Evolutionary conservation across 805 yeast genomes (phyloP), one percentile per base, ranked within the genome.

Genomic region (Schizosaccharomyces octosporus): DNA sequence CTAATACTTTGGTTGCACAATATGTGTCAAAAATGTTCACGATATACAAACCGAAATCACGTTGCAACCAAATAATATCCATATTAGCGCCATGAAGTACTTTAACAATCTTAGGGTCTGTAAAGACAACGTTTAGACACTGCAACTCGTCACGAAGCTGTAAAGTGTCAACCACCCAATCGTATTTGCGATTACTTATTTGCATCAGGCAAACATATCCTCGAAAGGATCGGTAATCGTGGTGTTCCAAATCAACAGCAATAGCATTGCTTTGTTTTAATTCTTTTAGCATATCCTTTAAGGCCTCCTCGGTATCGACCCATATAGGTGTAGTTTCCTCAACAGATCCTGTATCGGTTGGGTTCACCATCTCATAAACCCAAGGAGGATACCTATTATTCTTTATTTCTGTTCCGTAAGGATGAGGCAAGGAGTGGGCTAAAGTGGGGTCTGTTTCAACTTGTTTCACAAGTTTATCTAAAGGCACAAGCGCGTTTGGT

Each of bases 51-150:
- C 99, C 99, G 62, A 93, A 76, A 69, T 93, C 98, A 65, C 97
- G 77, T 73, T 93, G 99, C 43, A 93, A 75, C 99, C 99, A 93
- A 57, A 87, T 82, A 3, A 93, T 85, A 75, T 93, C 99, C 95
- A 87, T 88, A 66, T 81, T 83, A 0, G 98, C 95, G 64, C 99
- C 99, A 70, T 93, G 99, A 65, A 93, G 81, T 0, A 93, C 94
- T 69, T 93, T 93, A 36, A 87, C 74, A 41, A 90, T 82, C 4
- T 72, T 66, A 0, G 97, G 97, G 71, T 93, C 75, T 1, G 97
- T 78, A 65, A 90, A 87, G 1, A 90, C 79, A 55, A 73, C 75
- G 72, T 93, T 93, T 62, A 93, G 73, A 0, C 71, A 71, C 59
- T 77, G 73, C 59, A 93, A 73, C 63, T 86, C 85, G 48, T 84